Evolutionary conservation across 1,284 basidiomycete genomes (phyloP).

Genomic region (Rhodotorula sp.): DNA sequence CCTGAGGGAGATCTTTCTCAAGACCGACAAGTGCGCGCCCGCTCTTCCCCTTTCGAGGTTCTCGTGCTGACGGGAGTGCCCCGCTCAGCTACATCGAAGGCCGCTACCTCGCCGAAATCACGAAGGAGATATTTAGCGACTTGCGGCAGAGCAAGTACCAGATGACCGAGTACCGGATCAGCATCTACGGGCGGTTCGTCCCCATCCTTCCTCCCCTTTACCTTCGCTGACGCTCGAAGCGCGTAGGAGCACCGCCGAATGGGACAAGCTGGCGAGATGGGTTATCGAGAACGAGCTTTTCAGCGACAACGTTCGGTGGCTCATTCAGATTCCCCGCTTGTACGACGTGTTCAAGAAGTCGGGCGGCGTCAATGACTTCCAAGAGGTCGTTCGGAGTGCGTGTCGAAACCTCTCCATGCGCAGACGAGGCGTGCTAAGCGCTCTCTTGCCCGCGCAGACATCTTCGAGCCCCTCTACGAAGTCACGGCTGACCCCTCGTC

Average conservation of each 20-base stretch:
- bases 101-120: slow-evolving; percentile 90
- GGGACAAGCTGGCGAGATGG: slow-evolving; percentile 99
- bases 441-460: slow-evolving; percentile 57
- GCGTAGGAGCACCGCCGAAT: slow-evolving; percentile 63
- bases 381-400: slow-evolving; percentile 85
- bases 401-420: slow-evolving; percentile 28
- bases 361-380: slow-evolving; percentile 80
- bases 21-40: slow-evolving; percentile 75
- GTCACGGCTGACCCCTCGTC: slow-evolving; percentile 86
- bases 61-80: background rate
- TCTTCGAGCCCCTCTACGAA: slow-evolving; percentile 92
- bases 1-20: slow-evolving; percentile 94
- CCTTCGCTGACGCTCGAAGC: background rate
- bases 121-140: slow-evolving; percentile 92
- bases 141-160: slow-evolving; percentile 98
- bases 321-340: slow-evolving; percentile 91
- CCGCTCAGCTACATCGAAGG: slow-evolving; percentile 65
- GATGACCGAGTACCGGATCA: slow-evolving; percentile 83
- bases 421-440: slow-evolving; percentile 12
- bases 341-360: slow-evolving; percentile 96
- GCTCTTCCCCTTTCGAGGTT: slow-evolving; percentile 29
- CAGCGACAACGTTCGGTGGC: slow-evolving; percentile 97
- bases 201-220: too few species aligned
- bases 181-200: slow-evolving; percentile 76
- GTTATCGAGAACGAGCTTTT: slow-evolving; percentile 88